phyloP scores from a whole-genome alignment of 2,329 filamentous ascomycete species.

The Ceratocystis smalleyi region DNA sequence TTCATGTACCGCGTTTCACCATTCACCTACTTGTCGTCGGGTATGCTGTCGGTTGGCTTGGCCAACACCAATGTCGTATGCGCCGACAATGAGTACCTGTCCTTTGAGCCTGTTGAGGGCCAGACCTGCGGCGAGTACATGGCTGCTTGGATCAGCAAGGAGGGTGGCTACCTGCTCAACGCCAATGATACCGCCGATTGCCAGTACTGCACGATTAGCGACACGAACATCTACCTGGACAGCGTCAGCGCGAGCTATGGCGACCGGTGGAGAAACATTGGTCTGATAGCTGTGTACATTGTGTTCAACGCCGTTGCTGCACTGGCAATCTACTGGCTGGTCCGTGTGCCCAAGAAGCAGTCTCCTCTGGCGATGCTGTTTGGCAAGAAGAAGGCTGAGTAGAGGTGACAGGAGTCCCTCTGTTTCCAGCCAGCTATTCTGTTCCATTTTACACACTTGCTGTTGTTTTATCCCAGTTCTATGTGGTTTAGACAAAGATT shows the following conservation, averaged over 20 bases:
- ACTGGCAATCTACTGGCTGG: constrained; percentile 41
- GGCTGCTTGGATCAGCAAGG: constrained; percentile 29
- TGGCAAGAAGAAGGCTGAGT: constrained; percentile 25
- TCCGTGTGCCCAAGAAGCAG: constrained; percentile 31
- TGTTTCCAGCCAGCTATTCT: not conserved
- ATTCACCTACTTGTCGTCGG: constrained; percentile 65
- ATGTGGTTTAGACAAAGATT: not conserved
- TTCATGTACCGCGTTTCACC: constrained; percentile 75
- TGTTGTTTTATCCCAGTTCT: not conserved
- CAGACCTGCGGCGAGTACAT: constrained; percentile 48
- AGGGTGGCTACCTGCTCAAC: constrained; percentile 42
- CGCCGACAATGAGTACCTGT: constrained; percentile 50
- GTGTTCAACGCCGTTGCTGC: constrained; percentile 42
- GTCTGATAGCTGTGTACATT: constrained; percentile 44
- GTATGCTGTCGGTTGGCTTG: constrained; percentile 54
- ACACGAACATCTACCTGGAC: constrained; percentile 38
- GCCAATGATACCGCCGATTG: constrained; percentile 33
- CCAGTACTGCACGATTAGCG: constrained; percentile 36
- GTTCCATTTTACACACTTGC: not conserved
- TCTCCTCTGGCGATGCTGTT: constrained; percentile 17
- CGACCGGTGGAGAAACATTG: constrained; percentile 54
- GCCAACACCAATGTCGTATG: constrained; percentile 52
- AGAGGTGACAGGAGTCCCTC: not conserved
- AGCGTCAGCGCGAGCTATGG: constrained; percentile 36
- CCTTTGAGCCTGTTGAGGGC: constrained; percentile 46